These are phyloP conservation scores for Saccharomycopsis olivae DNA, from an alignment of 805 yeast genomes.

Conservation along the genomic window DNA sequence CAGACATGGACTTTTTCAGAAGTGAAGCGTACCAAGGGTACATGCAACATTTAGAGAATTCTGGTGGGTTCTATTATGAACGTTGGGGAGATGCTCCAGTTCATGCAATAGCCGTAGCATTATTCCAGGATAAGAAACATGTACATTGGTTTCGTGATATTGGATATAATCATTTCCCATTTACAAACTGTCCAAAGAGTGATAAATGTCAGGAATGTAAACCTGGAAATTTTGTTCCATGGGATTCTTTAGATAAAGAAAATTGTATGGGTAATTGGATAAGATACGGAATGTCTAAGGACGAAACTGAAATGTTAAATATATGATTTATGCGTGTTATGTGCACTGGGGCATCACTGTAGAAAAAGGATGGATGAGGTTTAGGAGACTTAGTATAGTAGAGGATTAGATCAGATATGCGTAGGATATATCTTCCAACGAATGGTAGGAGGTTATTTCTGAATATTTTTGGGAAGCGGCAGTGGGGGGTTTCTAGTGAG, in stretches of 20 bases:
- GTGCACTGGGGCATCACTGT: no score
- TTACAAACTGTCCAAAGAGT: constrained; percentile 61
- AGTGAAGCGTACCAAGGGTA: constrained; percentile 54
- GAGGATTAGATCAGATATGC: no score
- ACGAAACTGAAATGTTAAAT: no score
- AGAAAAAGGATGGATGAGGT: no score
- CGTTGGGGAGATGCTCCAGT: constrained; percentile 95
- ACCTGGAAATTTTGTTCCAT: constrained; percentile 44
- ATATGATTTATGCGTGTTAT: no score
- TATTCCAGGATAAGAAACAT: constrained; percentile 57
- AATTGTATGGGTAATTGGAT: constrained; percentile 74
- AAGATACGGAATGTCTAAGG: constrained; percentile 29
- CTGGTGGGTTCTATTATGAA: constrained; percentile 82
- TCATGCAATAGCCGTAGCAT: constrained; percentile 61
- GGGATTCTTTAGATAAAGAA: constrained; percentile 44
- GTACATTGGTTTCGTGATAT: constrained; percentile 86
- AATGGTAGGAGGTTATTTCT: no score
- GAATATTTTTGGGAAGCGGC: no score
- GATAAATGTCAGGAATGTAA: constrained; percentile 42
- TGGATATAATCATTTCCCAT: constrained; percentile 70
- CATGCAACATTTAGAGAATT: constrained; percentile 50
- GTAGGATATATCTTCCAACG: no score
- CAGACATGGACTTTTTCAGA: constrained; percentile 71
- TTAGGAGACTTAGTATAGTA: no score
- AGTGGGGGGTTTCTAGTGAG: no score